Conservation (phyloP, 2,329 filamentous ascomycete genomes). For the Ilyonectria robusta region DNA sequence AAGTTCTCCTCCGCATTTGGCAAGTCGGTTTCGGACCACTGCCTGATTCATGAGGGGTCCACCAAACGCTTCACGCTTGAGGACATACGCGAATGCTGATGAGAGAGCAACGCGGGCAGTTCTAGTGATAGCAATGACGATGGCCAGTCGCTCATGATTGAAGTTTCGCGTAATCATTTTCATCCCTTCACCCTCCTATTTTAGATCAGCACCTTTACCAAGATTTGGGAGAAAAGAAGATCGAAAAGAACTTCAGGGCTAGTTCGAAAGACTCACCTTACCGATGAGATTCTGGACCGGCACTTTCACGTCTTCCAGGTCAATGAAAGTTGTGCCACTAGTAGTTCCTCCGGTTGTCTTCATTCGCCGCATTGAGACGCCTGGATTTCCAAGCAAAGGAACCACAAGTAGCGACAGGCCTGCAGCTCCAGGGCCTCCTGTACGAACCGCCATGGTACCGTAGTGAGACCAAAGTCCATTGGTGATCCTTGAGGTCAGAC, state of each 20-base stretch:
- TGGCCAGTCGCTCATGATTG: slow-evolving; percentile 81
- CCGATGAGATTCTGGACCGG: slow-evolving; percentile 80
- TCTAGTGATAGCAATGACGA: slow-evolving; percentile 75
- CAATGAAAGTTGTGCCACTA: slow-evolving; percentile 81
- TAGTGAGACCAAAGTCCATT: slow-evolving; percentile 81
- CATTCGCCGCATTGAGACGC: slow-evolving; percentile 77
- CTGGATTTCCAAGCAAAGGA: slow-evolving; percentile 75
- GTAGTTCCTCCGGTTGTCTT: slow-evolving; percentile 75
- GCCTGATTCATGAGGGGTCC: slow-evolving; percentile 79
- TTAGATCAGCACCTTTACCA: no score
- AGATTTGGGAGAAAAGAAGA: no score
- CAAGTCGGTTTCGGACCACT: slow-evolving; percentile 80
- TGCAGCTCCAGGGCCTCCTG: slow-evolving; percentile 72
- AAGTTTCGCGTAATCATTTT: slow-evolving; percentile 83
- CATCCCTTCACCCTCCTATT: slow-evolving; percentile 78
- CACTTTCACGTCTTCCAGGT: slow-evolving; percentile 81
- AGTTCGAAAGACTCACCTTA: background rate
- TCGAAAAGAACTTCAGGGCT: background rate
- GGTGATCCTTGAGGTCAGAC: slow-evolving; percentile 74
- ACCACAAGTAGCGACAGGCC: slow-evolving; percentile 79
- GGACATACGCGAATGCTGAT: slow-evolving; percentile 54
- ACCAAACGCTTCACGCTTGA: slow-evolving; percentile 57
- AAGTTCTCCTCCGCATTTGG: slow-evolving; percentile 76
- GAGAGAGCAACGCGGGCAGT: slow-evolving; percentile 62
- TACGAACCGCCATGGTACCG: slow-evolving; percentile 80